phyloP scores from a whole-genome alignment of 2,329 filamentous ascomycete genomes.

The Salinomyces thailandicus region DNA sequence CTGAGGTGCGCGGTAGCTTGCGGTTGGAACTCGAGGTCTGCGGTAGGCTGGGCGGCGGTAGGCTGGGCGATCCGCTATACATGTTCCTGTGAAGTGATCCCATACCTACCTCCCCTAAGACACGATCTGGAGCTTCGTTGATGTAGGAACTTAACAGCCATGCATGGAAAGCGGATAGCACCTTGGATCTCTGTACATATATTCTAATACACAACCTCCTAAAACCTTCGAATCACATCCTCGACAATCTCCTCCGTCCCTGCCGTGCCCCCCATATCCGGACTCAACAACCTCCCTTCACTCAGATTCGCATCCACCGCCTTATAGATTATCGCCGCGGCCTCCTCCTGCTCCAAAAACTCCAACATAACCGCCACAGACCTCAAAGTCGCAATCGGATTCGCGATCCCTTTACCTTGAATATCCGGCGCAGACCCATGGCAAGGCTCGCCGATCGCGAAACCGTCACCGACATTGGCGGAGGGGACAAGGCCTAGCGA shows the following conservation, averaged over 20 bases:
- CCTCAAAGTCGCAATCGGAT: slow-evolving; percentile 89
- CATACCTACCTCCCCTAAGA: too few species aligned
- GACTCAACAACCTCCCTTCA: slow-evolving; percentile 71
- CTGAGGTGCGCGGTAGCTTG: too few species aligned
- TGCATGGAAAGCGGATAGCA: too few species aligned
- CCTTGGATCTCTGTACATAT: too few species aligned
- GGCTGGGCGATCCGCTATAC: too few species aligned
- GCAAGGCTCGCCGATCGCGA: slow-evolving; percentile 96
- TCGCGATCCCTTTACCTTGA: slow-evolving; percentile 82
- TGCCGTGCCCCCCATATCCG: slow-evolving; percentile 81
- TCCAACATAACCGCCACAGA: slow-evolving; percentile 92
- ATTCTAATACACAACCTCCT: too few species aligned
- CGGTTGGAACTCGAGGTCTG: too few species aligned
- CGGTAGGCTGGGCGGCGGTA: too few species aligned
- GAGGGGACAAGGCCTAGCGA: slow-evolving; percentile 84
- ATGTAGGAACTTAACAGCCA: too few species aligned
- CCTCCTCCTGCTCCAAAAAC: slow-evolving; percentile 78
- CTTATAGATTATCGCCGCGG: slow-evolving; percentile 79
- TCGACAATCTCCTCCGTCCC: slow-evolving; percentile 77
- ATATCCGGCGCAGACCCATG: slow-evolving; percentile 96
- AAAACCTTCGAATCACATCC: too few species aligned
- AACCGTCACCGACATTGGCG: slow-evolving; percentile 87
- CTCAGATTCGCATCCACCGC: slow-evolving; percentile 85
- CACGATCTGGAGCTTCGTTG: too few species aligned
- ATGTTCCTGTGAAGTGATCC: too few species aligned